Conservation (phyloP, 1,139 yeast species). For the Pichia sp. region DNA sequence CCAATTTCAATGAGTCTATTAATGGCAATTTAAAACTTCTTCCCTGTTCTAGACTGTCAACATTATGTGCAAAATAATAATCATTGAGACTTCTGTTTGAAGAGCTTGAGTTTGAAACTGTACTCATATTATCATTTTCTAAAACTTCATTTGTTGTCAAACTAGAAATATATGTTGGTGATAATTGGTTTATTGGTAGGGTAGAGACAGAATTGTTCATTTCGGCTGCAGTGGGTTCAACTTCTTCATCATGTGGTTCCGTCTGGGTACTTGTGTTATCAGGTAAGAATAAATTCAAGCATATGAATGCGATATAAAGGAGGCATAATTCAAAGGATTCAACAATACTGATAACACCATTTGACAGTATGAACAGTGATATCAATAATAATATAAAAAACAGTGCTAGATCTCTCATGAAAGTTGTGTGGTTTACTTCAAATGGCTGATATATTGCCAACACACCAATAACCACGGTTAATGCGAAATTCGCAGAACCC, state of each 20-base stretch:
- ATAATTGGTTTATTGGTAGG: background rate
- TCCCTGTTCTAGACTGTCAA: conserved; percentile 22
- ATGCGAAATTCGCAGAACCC: conserved; percentile 79
- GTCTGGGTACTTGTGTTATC: conserved; percentile 1
- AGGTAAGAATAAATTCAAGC: conserved; percentile 21
- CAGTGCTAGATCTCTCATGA: conserved; percentile 33
- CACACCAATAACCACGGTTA: conserved; percentile 66
- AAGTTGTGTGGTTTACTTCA: conserved; percentile 34
- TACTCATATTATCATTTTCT: background rate
- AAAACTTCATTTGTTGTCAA: background rate
- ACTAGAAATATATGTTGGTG: background rate
- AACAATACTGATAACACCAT: conserved; percentile 37
- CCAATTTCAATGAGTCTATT: conserved; percentile 23
- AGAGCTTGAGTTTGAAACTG: conserved; percentile 1
- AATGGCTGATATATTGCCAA: conserved; percentile 68
- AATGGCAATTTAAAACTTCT: conserved; percentile 20
- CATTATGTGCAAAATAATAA: conserved; percentile 14
- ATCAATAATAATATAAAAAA: conserved; percentile 24
- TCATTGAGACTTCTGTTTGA: conserved; percentile 10
- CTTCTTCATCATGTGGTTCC: background rate
- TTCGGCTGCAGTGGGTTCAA: background rate
- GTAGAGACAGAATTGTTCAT: background rate
- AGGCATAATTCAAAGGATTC: conserved; percentile 41
- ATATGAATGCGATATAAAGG: conserved; percentile 33
- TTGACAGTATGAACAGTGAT: conserved; percentile 36